Evolutionary conservation across 148 eudicot genomes (phyloP).

Genomic region (Persicaria maculosa): DNA sequence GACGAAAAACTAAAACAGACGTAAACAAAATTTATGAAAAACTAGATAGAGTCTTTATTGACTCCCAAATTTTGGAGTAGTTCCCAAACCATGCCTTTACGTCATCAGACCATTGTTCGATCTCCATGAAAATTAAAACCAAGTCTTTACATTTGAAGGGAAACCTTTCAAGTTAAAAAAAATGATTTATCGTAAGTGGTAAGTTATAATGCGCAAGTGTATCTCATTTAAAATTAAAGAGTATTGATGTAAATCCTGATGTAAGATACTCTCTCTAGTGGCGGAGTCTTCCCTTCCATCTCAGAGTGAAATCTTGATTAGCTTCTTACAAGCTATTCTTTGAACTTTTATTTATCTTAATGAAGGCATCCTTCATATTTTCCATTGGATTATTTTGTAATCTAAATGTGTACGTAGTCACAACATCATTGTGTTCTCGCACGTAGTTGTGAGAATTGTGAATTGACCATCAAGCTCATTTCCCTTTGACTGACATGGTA

Average conservation of each 20-base stretch:
- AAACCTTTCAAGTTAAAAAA: too few species aligned
- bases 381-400: neutral
- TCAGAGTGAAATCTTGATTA: neutral
- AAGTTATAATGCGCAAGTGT: neutral
- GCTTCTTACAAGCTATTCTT: neutral
- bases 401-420: neutral
- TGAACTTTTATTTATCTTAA: neutral
- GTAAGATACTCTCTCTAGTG: neutral
- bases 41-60: too few species aligned
- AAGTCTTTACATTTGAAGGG: too few species aligned
- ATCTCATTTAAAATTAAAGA: neutral
- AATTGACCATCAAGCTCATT: conserved; percentile 1
- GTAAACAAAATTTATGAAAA: too few species aligned
- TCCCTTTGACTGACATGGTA: neutral
- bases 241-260: neutral
- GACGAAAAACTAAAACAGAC: too few species aligned
- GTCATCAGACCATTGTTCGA: too few species aligned
- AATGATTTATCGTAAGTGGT: neutral
- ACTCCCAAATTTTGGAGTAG: too few species aligned
- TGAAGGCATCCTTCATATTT: neutral
- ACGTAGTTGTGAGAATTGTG: neutral
- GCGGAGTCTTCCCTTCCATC: neutral
- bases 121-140: too few species aligned
- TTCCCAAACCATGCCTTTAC: too few species aligned
- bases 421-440: conserved; percentile 5